Evolutionary conservation across 108 stramenopile species (phyloP), one percentile per base, ranked within the genome.

Genomic region (Skeletonema grethae): DNA sequence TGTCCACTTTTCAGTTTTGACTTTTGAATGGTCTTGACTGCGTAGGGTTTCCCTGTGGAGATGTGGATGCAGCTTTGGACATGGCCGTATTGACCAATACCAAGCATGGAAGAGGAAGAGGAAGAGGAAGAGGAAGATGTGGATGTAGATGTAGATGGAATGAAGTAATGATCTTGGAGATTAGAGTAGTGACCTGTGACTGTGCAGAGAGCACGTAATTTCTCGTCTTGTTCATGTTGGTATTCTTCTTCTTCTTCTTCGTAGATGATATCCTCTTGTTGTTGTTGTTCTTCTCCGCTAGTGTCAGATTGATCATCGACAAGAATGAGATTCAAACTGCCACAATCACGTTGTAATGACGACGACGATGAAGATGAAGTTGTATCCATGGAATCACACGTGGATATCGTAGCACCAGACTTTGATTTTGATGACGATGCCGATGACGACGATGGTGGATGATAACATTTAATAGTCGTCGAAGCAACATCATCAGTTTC

Each of bases 21-120:
- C 28, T 85, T 67, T 35, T 87, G 50, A 9, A 93, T 76, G 24
- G 84, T 75, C 56, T 93, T 93, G 36, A 89, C 85, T 15, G 87
- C 88, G 53, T 83, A 90, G 0, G 35, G n/a, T 30, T 77, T 55
- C 6, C 76, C 29, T 34, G 85, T 84, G 12, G 34, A 22, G 16
- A 73, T 80, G 20, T 81, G 84, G 3, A 65, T 39, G 41, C 76
- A 77, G 28, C 69, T 68, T 24, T 61, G 76, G 12, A 77, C 76
- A 3, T 60, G 39, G 18, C 76, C 76, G 55, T 77, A 77, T 68
- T 70, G 59, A n/a, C 76, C 76, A 0, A 57, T 35, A 39, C 76
- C 76, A 18, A 77, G 68, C 24, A 77, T 32, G 13, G 18, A 45
- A n/a, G n/a, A n/a, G n/a, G n/a, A n/a, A n/a, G n/a, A n/a, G n/a